Conservation (phyloP, 768 basidiomycete species). For the Collybia mongolica region DNA sequence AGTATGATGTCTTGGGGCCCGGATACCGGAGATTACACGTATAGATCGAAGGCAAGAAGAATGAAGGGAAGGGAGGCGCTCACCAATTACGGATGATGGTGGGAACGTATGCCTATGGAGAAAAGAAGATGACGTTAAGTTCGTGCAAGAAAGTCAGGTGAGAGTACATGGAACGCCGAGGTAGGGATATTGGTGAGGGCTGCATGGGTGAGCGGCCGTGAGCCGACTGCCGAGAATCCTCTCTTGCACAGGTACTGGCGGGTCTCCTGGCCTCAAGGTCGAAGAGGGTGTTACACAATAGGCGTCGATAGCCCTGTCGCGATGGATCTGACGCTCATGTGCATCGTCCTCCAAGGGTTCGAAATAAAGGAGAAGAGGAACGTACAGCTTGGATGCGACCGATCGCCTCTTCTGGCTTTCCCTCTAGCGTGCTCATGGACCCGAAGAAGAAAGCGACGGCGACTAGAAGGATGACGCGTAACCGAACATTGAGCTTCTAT, state of each 20-base stretch:
- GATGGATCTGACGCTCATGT: too few relatives aligned
- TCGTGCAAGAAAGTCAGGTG: neutral
- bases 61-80: conserved; percentile 9
- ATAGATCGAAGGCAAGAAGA: neutral
- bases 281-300: too few relatives aligned
- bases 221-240: too few relatives aligned
- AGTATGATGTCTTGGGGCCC: too few relatives aligned
- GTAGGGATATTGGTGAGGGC: too few relatives aligned
- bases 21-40: too few relatives aligned
- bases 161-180: too few relatives aligned
- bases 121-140: neutral
- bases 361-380: neutral
- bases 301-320: too few relatives aligned
- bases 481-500: neutral
- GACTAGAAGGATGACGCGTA: conserved; percentile 20
- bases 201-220: too few relatives aligned
- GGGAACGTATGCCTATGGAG: conserved; percentile 59
- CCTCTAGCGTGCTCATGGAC: conserved; percentile 79
- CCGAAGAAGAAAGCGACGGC: conserved; percentile 58
- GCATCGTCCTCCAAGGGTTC: too few relatives aligned
- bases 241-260: too few relatives aligned
- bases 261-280: too few relatives aligned
- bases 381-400: conserved; percentile 47
- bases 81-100: conserved; percentile 80
- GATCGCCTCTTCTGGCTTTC: conserved; percentile 51